Conservation (phyloP, 1,139 yeast genomes). For the Pneumocystis wakefieldiae region DNA sequence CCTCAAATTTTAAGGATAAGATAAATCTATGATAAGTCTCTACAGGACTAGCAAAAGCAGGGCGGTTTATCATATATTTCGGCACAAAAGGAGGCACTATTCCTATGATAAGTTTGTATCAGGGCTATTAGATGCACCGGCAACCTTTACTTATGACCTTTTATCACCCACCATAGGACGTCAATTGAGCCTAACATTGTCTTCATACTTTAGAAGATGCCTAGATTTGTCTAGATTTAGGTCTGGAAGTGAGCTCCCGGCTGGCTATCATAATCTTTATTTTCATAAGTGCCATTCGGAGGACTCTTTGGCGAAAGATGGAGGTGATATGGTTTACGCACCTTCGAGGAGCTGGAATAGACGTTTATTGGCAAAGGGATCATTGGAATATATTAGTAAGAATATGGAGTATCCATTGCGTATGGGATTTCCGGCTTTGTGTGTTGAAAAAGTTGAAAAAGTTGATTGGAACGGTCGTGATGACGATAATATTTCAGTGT, state of each 20-base stretch:
- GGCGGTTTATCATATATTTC: too few relatives aligned
- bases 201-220: neutral
- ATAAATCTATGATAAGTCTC: too few relatives aligned
- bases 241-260: neutral
- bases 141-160: neutral
- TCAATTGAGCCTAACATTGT: neutral
- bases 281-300: neutral
- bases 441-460: neutral
- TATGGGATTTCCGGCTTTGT: neutral
- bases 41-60: too few relatives aligned
- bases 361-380: slow-evolving; percentile 1
- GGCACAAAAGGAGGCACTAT: too few relatives aligned
- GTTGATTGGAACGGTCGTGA: neutral
- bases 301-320: neutral
- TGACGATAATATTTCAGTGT: neutral
- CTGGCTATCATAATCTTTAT: neutral
- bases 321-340: neutral
- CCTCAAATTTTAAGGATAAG: too few relatives aligned
- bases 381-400: neutral
- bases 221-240: neutral
- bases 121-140: neutral
- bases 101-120: too few relatives aligned
- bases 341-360: neutral
- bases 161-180: neutral
- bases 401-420: neutral